Base-by-base conservation (phyloP, 805 yeast genomes). In the Ogataea populi-albae region DNA sequence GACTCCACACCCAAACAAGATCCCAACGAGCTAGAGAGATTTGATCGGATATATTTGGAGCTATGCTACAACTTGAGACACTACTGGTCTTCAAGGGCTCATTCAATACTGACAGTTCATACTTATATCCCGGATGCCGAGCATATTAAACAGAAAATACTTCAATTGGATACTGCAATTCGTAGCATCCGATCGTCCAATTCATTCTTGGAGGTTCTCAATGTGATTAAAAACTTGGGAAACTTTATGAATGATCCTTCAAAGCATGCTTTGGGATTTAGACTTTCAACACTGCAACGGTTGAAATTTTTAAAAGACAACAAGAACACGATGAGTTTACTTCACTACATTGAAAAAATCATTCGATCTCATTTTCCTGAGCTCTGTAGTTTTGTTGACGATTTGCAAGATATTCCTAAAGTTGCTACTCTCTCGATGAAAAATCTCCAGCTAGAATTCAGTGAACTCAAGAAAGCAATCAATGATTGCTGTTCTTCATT, bases 181-280 rank as follows among this genome's bases (percentile, higher is more conserved):
- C 73, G 68, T 20, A 66, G 71, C 19, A 64, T 84, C 17, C 67
- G 64, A 34, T 61, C 65, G 10, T 81, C 87, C 0, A 49, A 65
- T 12, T 69, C 75, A 24, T 68, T 84, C 50, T 69, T 75, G 43
- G 68, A 69, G 35, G 73, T 83, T 3, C 70, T 84, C 41, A 78
- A 74, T 43, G 74, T 84, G 27, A 80, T 84, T 41, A 73, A 81
- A 46, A 78, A 79, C 10, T 75, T 84, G 38, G 94, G 93, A 43
- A 84, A 84, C 49, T 82, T 75, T 48, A 84, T 84, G 93, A 84
- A 84, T 54, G 87, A 81, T 49, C 59, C 69, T 5, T 67, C 81
- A 4, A 83, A 79, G 49, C 72, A 73, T 43, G 88, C 86, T 0
- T 67, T 68, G 22, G 94, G 94, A 15, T 82, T 84, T 59, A 80